Conservation (phyloP, 2,329 filamentous ascomycete genomes). For the Fusarium avenaceum region DNA sequence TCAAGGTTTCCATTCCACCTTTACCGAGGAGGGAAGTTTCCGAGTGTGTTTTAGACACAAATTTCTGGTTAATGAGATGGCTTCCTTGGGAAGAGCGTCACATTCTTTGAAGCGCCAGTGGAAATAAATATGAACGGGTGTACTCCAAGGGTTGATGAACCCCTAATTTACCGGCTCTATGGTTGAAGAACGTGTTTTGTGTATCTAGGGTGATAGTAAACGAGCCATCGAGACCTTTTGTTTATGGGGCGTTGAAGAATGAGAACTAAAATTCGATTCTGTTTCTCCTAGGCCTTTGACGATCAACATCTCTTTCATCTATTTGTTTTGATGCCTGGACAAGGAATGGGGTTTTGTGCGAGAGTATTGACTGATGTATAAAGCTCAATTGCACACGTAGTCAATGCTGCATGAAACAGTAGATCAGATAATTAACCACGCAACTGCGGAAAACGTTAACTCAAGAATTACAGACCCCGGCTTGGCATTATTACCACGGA, state of each 20-base stretch:
- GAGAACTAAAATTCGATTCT: background rate
- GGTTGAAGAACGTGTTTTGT: conserved; percentile 5
- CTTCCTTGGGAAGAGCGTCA: conserved; percentile 6
- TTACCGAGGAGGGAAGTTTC: conserved; percentile 6
- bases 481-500: too few species aligned
- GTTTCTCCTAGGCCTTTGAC: background rate
- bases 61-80: conserved; percentile 32
- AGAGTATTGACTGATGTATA: too few species aligned
- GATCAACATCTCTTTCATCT: too few species aligned
- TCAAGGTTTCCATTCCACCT: conserved; percentile 26
- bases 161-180: conserved; percentile 4
- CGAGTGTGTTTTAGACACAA: conserved; percentile 25
- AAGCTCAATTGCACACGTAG: too few species aligned
- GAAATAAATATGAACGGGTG: conserved; percentile 34
- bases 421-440: too few species aligned
- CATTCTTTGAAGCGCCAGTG: conserved; percentile 37
- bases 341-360: too few species aligned
- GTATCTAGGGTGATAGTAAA: conserved; percentile 34
- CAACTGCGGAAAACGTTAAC: too few species aligned
- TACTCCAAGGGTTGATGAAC: background rate
- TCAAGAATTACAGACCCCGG: too few species aligned
- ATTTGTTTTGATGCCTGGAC: too few species aligned
- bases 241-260: conserved; percentile 13
- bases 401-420: too few species aligned
- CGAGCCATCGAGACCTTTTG: conserved; percentile 12